Evolutionary conservation across 805 yeast species (phyloP).

Genomic region (Lachancea thermotolerans): DNA sequence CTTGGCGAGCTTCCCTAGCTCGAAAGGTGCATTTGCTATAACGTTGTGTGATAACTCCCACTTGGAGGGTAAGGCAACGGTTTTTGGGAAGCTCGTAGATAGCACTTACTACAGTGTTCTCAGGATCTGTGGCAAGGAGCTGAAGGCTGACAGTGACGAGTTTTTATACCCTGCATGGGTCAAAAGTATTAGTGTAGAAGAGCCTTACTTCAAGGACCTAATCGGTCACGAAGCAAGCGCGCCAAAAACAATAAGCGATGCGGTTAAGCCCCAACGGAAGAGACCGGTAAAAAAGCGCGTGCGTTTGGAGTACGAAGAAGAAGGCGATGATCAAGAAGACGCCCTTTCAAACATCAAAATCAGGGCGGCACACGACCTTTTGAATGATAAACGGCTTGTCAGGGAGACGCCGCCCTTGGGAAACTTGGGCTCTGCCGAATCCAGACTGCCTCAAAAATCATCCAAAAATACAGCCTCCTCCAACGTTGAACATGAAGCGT

Average conservation of each 20-base stretch:
- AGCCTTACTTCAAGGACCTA: conserved; percentile 45
- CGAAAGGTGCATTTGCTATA: conserved; percentile 37
- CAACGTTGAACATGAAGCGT: no score
- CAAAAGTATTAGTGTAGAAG: conserved; percentile 35
- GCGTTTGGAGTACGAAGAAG: conserved; percentile 35
- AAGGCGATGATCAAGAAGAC: conserved; percentile 20
- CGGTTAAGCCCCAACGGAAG: conserved; percentile 2
- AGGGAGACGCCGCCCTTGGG: neutral
- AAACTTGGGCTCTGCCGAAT: neutral
- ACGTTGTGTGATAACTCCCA: conserved; percentile 26
- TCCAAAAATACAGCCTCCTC: no score
- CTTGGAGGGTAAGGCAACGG: conserved; percentile 21
- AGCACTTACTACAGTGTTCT: conserved; percentile 48
- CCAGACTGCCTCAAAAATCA: no score
- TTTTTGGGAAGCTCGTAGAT: conserved; percentile 55
- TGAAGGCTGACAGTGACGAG: conserved; percentile 26
- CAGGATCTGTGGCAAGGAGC: conserved; percentile 43
- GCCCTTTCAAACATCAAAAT: conserved; percentile 19
- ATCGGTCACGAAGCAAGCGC: conserved; percentile 4
- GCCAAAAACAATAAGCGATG: neutral
- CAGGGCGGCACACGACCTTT: conserved; percentile 20
- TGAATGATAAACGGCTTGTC: conserved; percentile 23
- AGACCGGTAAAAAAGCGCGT: conserved; percentile 15
- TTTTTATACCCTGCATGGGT: conserved; percentile 51
- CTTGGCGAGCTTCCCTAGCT: conserved; percentile 42